A percentile compares a stretch with the other conserved stretches of the same genome.
phyloP scores from a whole-genome alignment of 1,139 yeast species.

The Pichia kudriavzevii region DNA sequence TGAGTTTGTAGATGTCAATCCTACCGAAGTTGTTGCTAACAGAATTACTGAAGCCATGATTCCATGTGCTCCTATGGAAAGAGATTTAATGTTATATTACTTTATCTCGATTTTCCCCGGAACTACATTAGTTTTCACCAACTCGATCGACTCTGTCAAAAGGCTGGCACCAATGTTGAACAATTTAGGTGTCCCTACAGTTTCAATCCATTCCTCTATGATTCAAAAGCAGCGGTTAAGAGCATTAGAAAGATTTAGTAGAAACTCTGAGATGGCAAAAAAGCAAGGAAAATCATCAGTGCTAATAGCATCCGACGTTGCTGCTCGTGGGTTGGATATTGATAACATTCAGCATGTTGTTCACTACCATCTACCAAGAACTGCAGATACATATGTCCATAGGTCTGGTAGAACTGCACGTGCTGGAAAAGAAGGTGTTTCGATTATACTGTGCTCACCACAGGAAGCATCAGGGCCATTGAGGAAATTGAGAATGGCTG shows the following conservation, averaged over 20 bases:
- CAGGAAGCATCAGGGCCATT: constrained; percentile 89
- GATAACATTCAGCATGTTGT: constrained; percentile 89
- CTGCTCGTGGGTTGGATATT: constrained; percentile 96
- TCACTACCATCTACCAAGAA: constrained; percentile 89
- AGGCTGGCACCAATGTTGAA: constrained; percentile 71
- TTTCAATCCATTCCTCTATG: constrained; percentile 90
- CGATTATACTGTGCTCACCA: constrained; percentile 87
- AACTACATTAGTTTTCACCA: constrained; percentile 83
- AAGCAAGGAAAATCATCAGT: constrained; percentile 51
- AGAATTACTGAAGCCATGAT: constrained; percentile 78
- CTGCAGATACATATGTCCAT: constrained; percentile 92
- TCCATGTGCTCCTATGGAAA: constrained; percentile 85
- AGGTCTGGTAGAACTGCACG: constrained; percentile 98
- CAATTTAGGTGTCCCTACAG: constrained; percentile 62
- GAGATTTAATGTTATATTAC: constrained; percentile 86
- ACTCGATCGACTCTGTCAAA: constrained; percentile 89
- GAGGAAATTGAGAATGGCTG: constrained; percentile 61
- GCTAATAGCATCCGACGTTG: constrained; percentile 91
- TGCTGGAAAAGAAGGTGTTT: constrained; percentile 90
- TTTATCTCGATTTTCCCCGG: constrained; percentile 85
- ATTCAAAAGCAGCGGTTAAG: constrained; percentile 87
- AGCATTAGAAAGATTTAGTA: constrained; percentile 67
- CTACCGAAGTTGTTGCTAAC: constrained; percentile 71
- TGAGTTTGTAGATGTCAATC: constrained; percentile 73
- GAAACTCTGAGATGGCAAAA: constrained; percentile 40